Base-by-base conservation (phyloP, 345 rosid genomes). In the Eucalyptus sideroxylon region DNA sequence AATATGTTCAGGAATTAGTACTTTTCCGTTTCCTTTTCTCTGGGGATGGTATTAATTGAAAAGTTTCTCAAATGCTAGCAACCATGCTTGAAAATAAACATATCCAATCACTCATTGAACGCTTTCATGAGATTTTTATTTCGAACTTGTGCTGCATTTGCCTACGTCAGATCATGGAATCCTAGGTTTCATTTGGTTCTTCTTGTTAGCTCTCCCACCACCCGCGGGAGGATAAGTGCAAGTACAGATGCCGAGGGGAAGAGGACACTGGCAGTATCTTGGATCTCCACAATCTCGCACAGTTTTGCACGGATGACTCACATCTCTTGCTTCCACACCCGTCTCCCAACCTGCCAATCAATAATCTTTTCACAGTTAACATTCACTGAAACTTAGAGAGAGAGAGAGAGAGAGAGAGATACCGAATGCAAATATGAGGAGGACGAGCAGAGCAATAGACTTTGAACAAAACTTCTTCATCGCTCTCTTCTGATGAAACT, bases 1-100 rank as follows among this genome's bases (percentile, higher is more conserved):
- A 56, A 56, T 56, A 23, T 2, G 13, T 24, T 56, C 0, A 24
- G 3, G 30, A 4, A 0, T 56, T 24, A 9, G 60, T 23, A 56
- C 27, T 23, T 56, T 56, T 56, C 1, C 27, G 0, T 56, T 56
- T 56, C 30, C 6, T 56, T 56, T 24, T 56, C 30, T 56, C 1
- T 56, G 0, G 6, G 62, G 62, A 11, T 24, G 62, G 62, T 56
- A 56, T 9, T 24, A 56, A 24, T 24, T 56, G 62, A 56, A 23
- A 56, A 24, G 10, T 56, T 10, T 56, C 62, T 56, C 30, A 56
- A 24, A 56, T 24, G 62, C 62, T 56, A 56, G 30, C 30, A 9
- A 56, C 62, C 62, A 23, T 56, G 62, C 62, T 24, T 56, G 69
- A 27, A 62, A 62, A 30, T 27, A 27, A 62, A 62, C 15, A 6